Evolutionary conservation across 176 grass and related monocot genomes (phyloP).

Genomic region (Bothriochloa decipiens): DNA sequence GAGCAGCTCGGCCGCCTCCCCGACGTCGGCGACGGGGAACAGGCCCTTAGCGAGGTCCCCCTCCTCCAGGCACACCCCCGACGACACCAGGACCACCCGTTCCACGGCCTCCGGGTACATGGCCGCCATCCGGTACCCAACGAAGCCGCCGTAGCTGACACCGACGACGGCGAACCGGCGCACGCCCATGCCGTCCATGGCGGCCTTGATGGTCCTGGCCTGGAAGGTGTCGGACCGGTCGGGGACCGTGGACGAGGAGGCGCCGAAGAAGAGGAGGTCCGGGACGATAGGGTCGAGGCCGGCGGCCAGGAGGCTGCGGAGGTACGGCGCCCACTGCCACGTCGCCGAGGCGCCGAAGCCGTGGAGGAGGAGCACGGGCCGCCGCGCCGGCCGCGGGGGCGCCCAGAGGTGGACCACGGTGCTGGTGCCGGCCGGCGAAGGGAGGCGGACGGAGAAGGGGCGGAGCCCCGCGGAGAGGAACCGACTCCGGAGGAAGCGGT

Average conservation of each 20-base stretch:
- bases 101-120: slow-evolving; percentile 70
- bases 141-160: slow-evolving; percentile 86
- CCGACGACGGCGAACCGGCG: slow-evolving; percentile 65
- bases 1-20: slow-evolving; percentile 68
- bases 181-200: slow-evolving; percentile 67
- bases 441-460: slow-evolving; percentile 52
- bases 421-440: slow-evolving; percentile 37
- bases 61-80: slow-evolving; percentile 80
- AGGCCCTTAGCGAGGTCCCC: slow-evolving; percentile 57
- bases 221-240: slow-evolving; percentile 77
- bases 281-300: slow-evolving; percentile 87
- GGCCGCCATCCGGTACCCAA: slow-evolving; percentile 72
- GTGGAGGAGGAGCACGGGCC: slow-evolving; percentile 72
- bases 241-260: slow-evolving; percentile 45
- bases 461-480: slow-evolving; percentile 74
- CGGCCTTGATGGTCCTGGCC: slow-evolving; percentile 56
- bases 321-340: slow-evolving; percentile 80
- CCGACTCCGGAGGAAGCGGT: slow-evolving; percentile 55
- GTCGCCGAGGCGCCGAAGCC: slow-evolving; percentile 86
- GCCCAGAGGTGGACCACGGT: slow-evolving; percentile 76
- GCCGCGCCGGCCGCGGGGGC: slow-evolving; percentile 37
- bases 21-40: slow-evolving; percentile 61
- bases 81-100: slow-evolving; percentile 52
- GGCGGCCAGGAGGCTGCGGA: slow-evolving; percentile 57
- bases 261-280: slow-evolving; percentile 92